Evolutionary conservation across 371 early-diverging fungal genomes (phyloP).

Genomic region (Encephalitozoon romaleae): DNA sequence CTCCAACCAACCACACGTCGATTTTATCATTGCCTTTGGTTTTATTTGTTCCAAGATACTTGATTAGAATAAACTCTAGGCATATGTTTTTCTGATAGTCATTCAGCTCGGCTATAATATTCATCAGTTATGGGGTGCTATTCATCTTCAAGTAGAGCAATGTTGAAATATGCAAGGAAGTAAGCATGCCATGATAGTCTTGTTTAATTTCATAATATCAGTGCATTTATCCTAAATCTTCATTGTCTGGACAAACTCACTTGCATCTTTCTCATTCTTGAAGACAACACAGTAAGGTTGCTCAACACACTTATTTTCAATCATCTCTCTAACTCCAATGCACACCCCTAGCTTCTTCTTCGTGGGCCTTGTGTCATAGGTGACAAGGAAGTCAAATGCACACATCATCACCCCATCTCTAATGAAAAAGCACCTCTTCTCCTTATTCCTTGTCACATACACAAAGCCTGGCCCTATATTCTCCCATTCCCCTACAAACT

Average conservation of each 20-base stretch:
- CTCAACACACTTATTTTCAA: not conserved
- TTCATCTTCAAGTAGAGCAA: not conserved
- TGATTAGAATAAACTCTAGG: conserved; percentile 38
- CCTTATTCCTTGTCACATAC: not conserved
- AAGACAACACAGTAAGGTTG: conserved; percentile 4
- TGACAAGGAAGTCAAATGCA: conserved; percentile 20
- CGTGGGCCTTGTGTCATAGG: not conserved
- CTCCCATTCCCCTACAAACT: conserved; percentile 24
- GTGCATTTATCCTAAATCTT: not conserved
- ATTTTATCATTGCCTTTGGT: conserved; percentile 45
- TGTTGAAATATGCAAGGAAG: not conserved
- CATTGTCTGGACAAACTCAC: not conserved
- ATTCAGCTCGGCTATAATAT: conserved; percentile 19
- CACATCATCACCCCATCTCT: conserved; percentile 8
- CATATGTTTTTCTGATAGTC: conserved; percentile 32
- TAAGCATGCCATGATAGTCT: not conserved
- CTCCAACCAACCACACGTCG: conserved; percentile 30
- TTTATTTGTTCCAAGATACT: conserved; percentile 15
- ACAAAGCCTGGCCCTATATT: conserved; percentile 14
- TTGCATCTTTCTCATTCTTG: not conserved
- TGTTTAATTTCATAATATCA: not conserved
- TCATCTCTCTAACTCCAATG: not conserved
- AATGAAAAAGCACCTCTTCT: conserved; percentile 8
- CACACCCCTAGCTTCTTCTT: conserved; percentile 1
- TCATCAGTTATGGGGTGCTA: not conserved